A percentile compares a stretch with the other conserved stretches of the same genome.
Conservation (phyloP, 1,284 basidiomycete species). For the Apiotrichum porosum region DNA sequence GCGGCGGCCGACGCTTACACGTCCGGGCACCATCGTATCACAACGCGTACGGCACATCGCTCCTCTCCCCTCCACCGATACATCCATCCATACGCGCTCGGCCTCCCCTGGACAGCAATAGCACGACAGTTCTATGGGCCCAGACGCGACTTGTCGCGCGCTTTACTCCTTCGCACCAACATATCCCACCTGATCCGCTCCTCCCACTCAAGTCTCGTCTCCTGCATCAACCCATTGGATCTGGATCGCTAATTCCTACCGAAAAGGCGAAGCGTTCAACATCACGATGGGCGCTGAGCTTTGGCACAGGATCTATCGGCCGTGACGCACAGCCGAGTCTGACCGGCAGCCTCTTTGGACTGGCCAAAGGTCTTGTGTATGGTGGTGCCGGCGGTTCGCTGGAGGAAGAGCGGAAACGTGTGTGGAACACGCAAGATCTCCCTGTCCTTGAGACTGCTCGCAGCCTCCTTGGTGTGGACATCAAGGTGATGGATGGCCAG, state of each 20-base stretch:
- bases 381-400: conserved; percentile 41
- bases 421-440: conserved; percentile 47
- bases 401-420: conserved; percentile 46
- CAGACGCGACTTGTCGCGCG: conserved; percentile 43
- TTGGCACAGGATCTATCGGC: conserved; percentile 45
- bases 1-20: conserved; percentile 2
- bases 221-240: conserved; percentile 48
- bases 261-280: conserved; percentile 6
- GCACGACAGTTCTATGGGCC: conserved; percentile 45
- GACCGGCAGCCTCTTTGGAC: conserved; percentile 46
- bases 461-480: conserved; percentile 44
- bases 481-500: conserved; percentile 39
- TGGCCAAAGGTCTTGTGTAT: conserved; percentile 43
- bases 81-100: conserved; percentile 29
- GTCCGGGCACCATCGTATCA: conserved; percentile 30
- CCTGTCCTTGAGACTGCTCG: conserved; percentile 45
- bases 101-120: conserved; percentile 22
- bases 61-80: conserved; percentile 21
- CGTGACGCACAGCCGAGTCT: conserved; percentile 41
- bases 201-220: conserved; percentile 45
- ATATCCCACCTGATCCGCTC: conserved; percentile 49
- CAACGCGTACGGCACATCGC: conserved; percentile 31
- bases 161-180: conserved; percentile 44
- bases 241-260: conserved; percentile 39
- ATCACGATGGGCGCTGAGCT: conserved; percentile 40